Evolutionary conservation across 768 basidiomycete genomes (phyloP).

Genomic region (Chalciporus chontae): DNA sequence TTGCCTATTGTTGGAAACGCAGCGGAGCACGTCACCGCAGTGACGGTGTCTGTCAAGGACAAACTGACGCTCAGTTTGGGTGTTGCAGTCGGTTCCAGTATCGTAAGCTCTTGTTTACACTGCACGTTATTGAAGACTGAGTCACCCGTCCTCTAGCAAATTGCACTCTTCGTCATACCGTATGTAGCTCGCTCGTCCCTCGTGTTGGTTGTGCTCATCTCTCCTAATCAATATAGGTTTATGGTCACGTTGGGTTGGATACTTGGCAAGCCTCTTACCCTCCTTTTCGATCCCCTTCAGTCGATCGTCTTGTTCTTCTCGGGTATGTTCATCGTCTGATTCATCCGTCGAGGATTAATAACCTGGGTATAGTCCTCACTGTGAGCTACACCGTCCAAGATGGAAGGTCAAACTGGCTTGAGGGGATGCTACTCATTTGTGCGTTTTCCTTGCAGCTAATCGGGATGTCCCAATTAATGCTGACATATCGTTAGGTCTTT

Average conservation of each 20-base stretch:
- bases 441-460: slow-evolving; percentile 8
- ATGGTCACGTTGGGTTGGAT: slow-evolving; percentile 81
- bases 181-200: slow-evolving; percentile 24
- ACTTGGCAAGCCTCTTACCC: slow-evolving; percentile 70
- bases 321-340: slow-evolving; percentile 18
- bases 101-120: slow-evolving; percentile 43
- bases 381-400: slow-evolving; percentile 86
- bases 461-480: neutral
- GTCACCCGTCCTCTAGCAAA: slow-evolving; percentile 50
- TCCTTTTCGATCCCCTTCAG: slow-evolving; percentile 87
- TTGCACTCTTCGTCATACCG: slow-evolving; percentile 66
- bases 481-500: slow-evolving; percentile 38
- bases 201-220: slow-evolving; percentile 9
- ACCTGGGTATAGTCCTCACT: slow-evolving; percentile 52
- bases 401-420: slow-evolving; percentile 91
- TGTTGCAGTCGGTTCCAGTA: slow-evolving; percentile 85
- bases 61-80: slow-evolving; percentile 84
- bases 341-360: neutral
- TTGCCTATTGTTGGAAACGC: slow-evolving; percentile 92
- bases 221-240: slow-evolving; percentile 39
- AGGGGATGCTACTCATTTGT: slow-evolving; percentile 79
- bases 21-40: slow-evolving; percentile 89
- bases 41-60: slow-evolving; percentile 86
- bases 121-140: neutral
- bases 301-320: slow-evolving; percentile 35